A percentile compares a stretch with the other conserved stretches of the same genome.
Evolutionary conservation across 306 rosid genomes (phyloP).

Genomic region (Cicer chorassanicum): DNA sequence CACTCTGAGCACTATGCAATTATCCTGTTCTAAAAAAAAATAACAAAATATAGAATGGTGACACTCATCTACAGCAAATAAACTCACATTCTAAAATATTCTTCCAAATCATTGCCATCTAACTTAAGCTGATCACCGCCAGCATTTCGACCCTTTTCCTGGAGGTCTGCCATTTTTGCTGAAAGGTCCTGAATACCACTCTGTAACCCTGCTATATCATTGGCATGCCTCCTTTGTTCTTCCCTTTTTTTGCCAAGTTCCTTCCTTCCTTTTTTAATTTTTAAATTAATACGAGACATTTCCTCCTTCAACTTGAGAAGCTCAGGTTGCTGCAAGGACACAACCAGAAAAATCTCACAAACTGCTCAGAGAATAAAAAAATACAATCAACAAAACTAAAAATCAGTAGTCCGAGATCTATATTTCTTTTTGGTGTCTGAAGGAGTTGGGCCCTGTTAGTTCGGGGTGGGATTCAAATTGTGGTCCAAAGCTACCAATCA

Average conservation of each 20-base stretch:
- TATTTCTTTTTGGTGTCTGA: constrained; percentile 1
- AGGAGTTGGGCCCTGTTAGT: constrained; percentile 11
- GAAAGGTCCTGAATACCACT: constrained; percentile 73
- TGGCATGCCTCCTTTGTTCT: constrained; percentile 68
- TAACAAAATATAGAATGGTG: neutral
- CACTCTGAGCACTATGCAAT: constrained; percentile 37
- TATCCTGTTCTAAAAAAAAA: neutral
- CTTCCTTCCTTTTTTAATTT: constrained; percentile 75
- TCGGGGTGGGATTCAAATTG: neutral
- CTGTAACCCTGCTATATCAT: constrained; percentile 60
- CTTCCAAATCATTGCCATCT: constrained; percentile 68
- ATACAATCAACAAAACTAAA: constrained; percentile 21
- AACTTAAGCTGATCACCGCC: constrained; percentile 73
- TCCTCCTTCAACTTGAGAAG: constrained; percentile 95
- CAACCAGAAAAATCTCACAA: constrained; percentile 39
- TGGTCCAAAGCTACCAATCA: neutral
- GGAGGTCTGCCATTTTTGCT: constrained; percentile 67
- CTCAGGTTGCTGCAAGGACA: constrained; percentile 86
- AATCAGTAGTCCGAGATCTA: constrained; percentile 11
- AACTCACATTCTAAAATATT: constrained; percentile 91
- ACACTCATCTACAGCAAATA: constrained; percentile 31
- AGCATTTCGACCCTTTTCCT: constrained; percentile 65
- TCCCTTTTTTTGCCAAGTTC: constrained; percentile 75
- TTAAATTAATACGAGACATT: constrained; percentile 81
- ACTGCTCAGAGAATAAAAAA: constrained; percentile 17